These are phyloP conservation scores for Ganoderma leucocontextum DNA, from an alignment of 1,284 basidiomycete genomes.

Conservation along the genomic window DNA sequence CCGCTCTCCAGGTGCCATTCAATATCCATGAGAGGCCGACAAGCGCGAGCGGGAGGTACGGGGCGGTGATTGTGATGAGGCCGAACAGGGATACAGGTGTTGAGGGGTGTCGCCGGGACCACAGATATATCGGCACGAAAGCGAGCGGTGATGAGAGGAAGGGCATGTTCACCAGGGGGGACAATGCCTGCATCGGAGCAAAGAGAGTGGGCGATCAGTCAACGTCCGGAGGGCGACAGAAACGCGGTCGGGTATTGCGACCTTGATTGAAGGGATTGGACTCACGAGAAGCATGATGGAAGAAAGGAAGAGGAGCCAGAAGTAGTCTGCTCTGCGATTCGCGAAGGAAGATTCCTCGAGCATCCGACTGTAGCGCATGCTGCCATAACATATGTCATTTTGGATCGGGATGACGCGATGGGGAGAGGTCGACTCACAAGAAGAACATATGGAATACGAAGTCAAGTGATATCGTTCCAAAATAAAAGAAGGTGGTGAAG, in stretches of 20 bases:
- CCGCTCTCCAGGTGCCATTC: constrained; percentile 87
- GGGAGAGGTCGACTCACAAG: constrained; percentile 73
- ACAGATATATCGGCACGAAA: constrained; percentile 95
- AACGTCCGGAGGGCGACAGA: not conserved
- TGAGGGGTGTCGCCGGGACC: constrained; percentile 93
- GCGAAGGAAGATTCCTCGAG: constrained; percentile 96
- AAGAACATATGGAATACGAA: constrained; percentile 98
- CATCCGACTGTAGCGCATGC: constrained; percentile 96
- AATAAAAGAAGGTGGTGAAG: constrained; percentile 94
- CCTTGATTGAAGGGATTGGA: constrained; percentile 19
- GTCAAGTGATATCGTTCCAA: constrained; percentile 93
- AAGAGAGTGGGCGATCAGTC: not conserved
- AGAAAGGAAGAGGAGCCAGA: constrained; percentile 89
- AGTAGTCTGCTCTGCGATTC: constrained; percentile 90
- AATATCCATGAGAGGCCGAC: constrained; percentile 92
- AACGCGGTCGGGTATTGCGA: not conserved
- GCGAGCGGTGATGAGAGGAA: constrained; percentile 91
- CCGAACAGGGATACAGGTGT: constrained; percentile 97
- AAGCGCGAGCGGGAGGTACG: constrained; percentile 92
- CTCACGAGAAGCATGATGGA: constrained; percentile 84
- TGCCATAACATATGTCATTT: constrained; percentile 40
- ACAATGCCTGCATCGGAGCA: constrained; percentile 62
- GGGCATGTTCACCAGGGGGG: constrained; percentile 88
- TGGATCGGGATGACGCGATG: not conserved
- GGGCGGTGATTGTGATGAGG: constrained; percentile 92